Conservation (phyloP, 441 rosid species). For the Erysimum cheiri region DNA sequence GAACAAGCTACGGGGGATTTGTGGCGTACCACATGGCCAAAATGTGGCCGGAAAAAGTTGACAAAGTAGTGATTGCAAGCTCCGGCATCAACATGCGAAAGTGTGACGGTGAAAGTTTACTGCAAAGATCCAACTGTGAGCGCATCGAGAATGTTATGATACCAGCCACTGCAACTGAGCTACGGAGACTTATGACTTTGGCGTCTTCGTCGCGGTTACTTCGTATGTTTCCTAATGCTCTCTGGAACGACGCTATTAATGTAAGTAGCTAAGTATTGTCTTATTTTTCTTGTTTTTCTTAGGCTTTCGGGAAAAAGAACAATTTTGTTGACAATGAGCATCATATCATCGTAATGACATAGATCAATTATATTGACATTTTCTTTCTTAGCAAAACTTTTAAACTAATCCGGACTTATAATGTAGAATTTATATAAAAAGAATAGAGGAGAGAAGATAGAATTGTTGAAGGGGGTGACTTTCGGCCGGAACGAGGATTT, state of each 20-base stretch:
- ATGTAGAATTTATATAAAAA: conserved; percentile 63
- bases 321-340: neutral
- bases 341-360: neutral
- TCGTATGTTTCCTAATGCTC: conserved; percentile 59
- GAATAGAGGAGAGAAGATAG: conserved; percentile 71
- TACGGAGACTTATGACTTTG: conserved; percentile 57
- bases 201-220: conserved; percentile 46
- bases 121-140: conserved; percentile 58
- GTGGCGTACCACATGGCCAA: conserved; percentile 77
- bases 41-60: conserved; percentile 73
- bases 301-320: neutral
- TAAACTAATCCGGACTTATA: neutral
- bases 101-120: conserved; percentile 54
- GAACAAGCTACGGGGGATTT: conserved; percentile 92
- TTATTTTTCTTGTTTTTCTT: neutral
- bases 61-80: conserved; percentile 85
- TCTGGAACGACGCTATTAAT: conserved; percentile 58
- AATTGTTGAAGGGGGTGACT: conserved; percentile 64
- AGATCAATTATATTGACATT: neutral
- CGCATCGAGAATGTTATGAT: conserved; percentile 66
- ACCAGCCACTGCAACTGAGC: conserved; percentile 61
- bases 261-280: conserved; percentile 46
- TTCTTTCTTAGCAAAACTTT: neutral
- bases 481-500: conserved; percentile 51
- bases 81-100: conserved; percentile 68